Evolutionary conservation across 495 filamentous ascomycete species (phyloP), one percentile per base, ranked within the genome.

Genomic region (Xylaria castorea): DNA sequence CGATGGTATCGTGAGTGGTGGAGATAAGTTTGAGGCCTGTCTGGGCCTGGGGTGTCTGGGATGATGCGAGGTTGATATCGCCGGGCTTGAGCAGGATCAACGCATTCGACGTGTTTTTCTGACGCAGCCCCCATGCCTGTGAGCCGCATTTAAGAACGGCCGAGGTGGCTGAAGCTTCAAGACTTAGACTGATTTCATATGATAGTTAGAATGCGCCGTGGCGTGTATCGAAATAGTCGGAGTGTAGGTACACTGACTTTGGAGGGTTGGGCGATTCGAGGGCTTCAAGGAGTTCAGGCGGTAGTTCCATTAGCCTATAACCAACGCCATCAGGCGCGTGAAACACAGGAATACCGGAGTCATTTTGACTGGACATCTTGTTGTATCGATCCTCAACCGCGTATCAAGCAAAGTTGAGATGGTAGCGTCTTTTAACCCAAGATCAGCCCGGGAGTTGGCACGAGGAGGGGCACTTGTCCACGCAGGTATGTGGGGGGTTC

Each of bases 91-190:
- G 84, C 9, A 97, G 78, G 80, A 93, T 92, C 46, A 97, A 82
- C 7, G 92, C 91, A 78, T 98, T 98, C 20, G 94, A 97, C 0
- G 94, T 95, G 77, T 95, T 94, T 73, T 97, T 94, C 80, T 97
- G 94, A 25, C 93, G 93, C 64, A 97, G 85, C 40, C 89, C 89
- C 84, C 91, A 98, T 25, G 91, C 95, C 78, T 89, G 85, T 20
- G 84, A 82, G 3, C 87, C 80, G 3, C 91, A 92, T 79, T 90
- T 94, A 72, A 98, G 86, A 68, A 96, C 89, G 53, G 92, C 92
- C 71, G 91, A 90, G 73, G 90, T 86, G 5, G 83, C 80, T 36
- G 84, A 83, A 38, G 87, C 90, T 79, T 93, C 92, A 67, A 97
- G 83, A 58, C 87, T 87, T 55, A 97, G 81, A 34, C 93, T 96